Conservation (phyloP, 2,329 filamentous ascomycete species). For the Clarireedia hainanense region DNA sequence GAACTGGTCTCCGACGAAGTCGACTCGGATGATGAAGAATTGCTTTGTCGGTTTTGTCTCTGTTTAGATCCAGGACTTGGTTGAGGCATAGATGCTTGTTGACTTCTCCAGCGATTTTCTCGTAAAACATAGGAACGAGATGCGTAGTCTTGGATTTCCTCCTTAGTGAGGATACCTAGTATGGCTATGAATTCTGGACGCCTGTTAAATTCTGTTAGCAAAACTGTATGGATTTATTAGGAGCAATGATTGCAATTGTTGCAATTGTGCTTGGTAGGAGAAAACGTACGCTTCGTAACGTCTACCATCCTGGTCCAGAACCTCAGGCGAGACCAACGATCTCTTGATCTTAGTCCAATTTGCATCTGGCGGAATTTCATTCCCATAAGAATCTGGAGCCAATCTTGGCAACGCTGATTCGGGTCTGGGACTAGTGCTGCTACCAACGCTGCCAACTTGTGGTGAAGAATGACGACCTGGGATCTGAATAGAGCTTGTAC, state of each 20-base stretch:
- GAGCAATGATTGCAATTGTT: neutral
- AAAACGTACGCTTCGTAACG: conserved; percentile 46
- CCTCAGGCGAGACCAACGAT: conserved; percentile 48
- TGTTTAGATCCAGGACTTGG: neutral
- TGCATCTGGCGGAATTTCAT: conserved; percentile 48
- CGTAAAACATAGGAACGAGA: conserved; percentile 34
- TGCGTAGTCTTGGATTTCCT: conserved; percentile 46
- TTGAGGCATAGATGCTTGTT: neutral
- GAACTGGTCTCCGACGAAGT: neutral
- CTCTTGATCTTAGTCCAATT: conserved; percentile 53
- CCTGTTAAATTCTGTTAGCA: conserved; percentile 11
- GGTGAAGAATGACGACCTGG: conserved; percentile 7
- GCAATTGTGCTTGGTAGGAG: neutral
- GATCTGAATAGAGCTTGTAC: conserved; percentile 17
- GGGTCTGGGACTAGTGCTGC: conserved; percentile 10
- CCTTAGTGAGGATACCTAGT: conserved; percentile 44
- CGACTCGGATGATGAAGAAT: neutral
- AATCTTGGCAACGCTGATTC: conserved; percentile 26
- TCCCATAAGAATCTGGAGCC: conserved; percentile 49
- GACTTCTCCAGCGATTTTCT: conserved; percentile 16
- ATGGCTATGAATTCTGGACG: conserved; percentile 53
- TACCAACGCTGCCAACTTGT: neutral
- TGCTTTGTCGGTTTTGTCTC: neutral
- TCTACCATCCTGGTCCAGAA: conserved; percentile 45
- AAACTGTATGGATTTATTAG: neutral